Evolutionary conservation across 495 filamentous ascomycete genomes (phyloP), one percentile per base, ranked within the genome.

Genomic region (Penicillium tannophilum): DNA sequence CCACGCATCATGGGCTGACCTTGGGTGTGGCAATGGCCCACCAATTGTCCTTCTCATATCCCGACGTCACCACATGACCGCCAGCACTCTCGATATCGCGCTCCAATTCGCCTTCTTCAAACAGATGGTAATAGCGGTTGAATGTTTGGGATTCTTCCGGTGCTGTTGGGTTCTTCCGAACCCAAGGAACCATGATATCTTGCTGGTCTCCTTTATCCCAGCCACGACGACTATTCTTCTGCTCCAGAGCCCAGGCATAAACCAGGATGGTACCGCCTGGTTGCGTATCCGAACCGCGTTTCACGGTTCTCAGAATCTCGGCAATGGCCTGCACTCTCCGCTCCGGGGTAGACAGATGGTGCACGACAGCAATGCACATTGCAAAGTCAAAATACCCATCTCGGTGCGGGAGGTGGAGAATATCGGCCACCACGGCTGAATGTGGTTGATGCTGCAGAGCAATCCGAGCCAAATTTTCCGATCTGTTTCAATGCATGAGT

Each of bases 21-120:
- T 66, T 67, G 58, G 72, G 73, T 36, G 69, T 72, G 45, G 80
- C 82, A 48, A 91, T 87, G 35, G 82, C 91, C 93, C 94, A 98
- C 94, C 94, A 98, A 79, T 98, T 98, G 63, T 98, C 94, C 73
- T 86, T 94, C 68, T 98, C 94, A 77, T 97, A 98, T 28, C 94
- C 94, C 55, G 87, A 88, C 61, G 88, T 86, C 43, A 93, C 59
- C 17, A 97, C 84, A 49, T 68, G 70, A 35, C 94, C 94, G 31
- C 91, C 92, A 45, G 91, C 94, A 26, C 75, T 78, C 42, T 68
- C 66, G 58, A 96, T 83, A 71, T 98, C 91, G 39, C 84, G 79
- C 67, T 97, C 92, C 66, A 98, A 74, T 73, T 98, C 94, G 23
- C 88, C 90, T 64, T 88, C 83, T 47, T 87, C 80, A 75, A 96